Percentiles rank a stretch among this genome's conserved stretches.
phyloP scores from a whole-genome alignment of 2,329 filamentous ascomycete species.

The Trichothecium roseum region DNA sequence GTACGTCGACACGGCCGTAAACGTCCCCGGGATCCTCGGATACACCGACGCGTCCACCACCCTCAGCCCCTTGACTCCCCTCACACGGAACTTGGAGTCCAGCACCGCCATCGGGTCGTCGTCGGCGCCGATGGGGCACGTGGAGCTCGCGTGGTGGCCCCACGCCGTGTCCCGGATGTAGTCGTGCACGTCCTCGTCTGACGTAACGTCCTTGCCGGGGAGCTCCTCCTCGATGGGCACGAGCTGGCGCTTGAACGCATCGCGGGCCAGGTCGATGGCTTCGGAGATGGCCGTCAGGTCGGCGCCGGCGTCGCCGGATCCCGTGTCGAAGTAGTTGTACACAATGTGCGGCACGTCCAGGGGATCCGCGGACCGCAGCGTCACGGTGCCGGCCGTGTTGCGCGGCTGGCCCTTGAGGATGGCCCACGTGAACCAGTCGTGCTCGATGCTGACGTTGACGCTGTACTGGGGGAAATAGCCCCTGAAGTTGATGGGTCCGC shows the following conservation, averaged over 20 bases:
- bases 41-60: conserved; percentile 36
- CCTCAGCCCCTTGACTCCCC: conserved; percentile 31
- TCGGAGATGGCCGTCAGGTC: conserved; percentile 43
- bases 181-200: conserved; percentile 8
- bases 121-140: conserved; percentile 20
- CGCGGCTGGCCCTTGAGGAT: conserved; percentile 50
- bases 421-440: conserved; percentile 28
- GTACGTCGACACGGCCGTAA: conserved; percentile 20
- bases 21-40: conserved; percentile 22
- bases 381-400: conserved; percentile 51
- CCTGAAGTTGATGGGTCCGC: conserved; percentile 42
- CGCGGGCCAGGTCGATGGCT: conserved; percentile 37
- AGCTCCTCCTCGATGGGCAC: conserved; percentile 11
- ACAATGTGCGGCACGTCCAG: conserved; percentile 49
- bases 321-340: conserved; percentile 47
- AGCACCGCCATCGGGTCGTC: conserved; percentile 28
- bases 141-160: conserved; percentile 22
- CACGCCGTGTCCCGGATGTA: conserved; percentile 20
- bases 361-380: conserved; percentile 47
- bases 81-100: conserved; percentile 36
- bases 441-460: conserved; percentile 29
- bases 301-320: conserved; percentile 30
- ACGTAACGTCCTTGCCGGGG: conserved; percentile 8
- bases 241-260: conserved; percentile 18
- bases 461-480: conserved; percentile 49